Evolutionary conservation across 768 basidiomycete species (phyloP).

Genomic region (Russula foetens): DNA sequence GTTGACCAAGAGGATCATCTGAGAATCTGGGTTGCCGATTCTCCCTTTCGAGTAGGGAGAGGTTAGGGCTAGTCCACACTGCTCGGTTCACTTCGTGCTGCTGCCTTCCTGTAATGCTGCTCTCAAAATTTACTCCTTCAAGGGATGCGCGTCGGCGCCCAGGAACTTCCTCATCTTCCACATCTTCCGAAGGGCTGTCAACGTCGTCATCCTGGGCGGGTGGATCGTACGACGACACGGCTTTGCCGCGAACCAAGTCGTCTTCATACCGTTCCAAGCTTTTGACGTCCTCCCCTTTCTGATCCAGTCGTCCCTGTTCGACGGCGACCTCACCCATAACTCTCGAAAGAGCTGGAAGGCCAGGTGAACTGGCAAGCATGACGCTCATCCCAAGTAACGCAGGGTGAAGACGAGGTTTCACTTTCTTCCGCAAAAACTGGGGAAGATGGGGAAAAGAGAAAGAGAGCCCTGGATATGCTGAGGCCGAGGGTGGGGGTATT

Average conservation of each 20-base stretch:
- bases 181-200: constrained; percentile 31
- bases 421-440: constrained; percentile 48
- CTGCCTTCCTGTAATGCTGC: constrained; percentile 7
- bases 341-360: constrained; percentile 65
- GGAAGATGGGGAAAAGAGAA: constrained; percentile 40
- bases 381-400: constrained; percentile 80
- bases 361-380: constrained; percentile 68
- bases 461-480: constrained; percentile 59
- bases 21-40: constrained; percentile 50
- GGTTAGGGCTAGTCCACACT: constrained; percentile 66
- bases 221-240: constrained; percentile 20
- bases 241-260: constrained; percentile 27
- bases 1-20: constrained; percentile 68
- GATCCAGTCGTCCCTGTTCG: constrained; percentile 79
- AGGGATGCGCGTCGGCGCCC: constrained; percentile 13
- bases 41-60: constrained; percentile 53
- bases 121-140: constrained; percentile 17
- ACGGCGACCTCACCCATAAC: constrained; percentile 76
- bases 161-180: constrained; percentile 20
- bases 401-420: constrained; percentile 67
- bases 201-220: constrained; percentile 34
- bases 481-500: constrained; percentile 52
- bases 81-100: constrained; percentile 44
- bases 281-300: constrained; percentile 42
- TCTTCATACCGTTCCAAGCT: constrained; percentile 43